Percentiles rank a stretch among this genome's conserved stretches.
These are phyloP conservation scores for Cardiospermum halicacabum DNA, from an alignment of 345 rosid species.

Conservation along the genomic window DNA sequence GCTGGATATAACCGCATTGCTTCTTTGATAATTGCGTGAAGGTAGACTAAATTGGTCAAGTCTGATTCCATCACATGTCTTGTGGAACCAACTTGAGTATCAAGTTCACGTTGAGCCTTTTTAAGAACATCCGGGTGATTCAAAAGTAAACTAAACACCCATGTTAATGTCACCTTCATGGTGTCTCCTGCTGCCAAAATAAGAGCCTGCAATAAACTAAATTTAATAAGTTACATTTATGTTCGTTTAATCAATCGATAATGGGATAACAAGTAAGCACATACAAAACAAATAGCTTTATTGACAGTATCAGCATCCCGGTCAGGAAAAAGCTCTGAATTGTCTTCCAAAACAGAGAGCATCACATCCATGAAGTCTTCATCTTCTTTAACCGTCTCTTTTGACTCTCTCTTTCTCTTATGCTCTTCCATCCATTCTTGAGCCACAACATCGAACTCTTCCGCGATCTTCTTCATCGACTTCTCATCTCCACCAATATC, in stretches of 20 bases:
- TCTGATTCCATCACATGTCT: slow-evolving; percentile 25
- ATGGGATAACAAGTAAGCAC: not conserved
- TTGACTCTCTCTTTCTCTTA: not conserved
- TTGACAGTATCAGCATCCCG: slow-evolving; percentile 23
- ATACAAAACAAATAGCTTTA: slow-evolving; percentile 32
- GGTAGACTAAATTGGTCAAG: slow-evolving; percentile 17
- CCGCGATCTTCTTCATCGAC: slow-evolving; percentile 25
- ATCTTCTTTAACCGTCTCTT: not conserved
- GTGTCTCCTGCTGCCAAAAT: slow-evolving; percentile 24
- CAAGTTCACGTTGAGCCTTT: slow-evolving; percentile 24
- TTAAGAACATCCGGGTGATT: slow-evolving; percentile 22
- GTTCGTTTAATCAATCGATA: not conserved
- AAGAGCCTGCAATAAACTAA: slow-evolving; percentile 20
- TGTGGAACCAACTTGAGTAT: slow-evolving; percentile 16
- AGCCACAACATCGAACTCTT: slow-evolving; percentile 21
- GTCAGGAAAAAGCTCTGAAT: not conserved
- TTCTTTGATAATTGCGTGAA: slow-evolving; percentile 36
- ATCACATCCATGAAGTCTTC: slow-evolving; percentile 36
- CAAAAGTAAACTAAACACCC: slow-evolving; percentile 28
- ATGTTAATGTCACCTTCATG: slow-evolving; percentile 20
- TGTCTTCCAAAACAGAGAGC: slow-evolving; percentile 15
- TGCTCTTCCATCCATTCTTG: slow-evolving; percentile 31
- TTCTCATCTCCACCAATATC: slow-evolving; percentile 31
- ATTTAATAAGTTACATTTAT: too few species aligned
- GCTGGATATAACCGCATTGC: slow-evolving; percentile 30